Base-by-base conservation (phyloP, 345 rosid species). In the Gossypium ekmanianum region DNA sequence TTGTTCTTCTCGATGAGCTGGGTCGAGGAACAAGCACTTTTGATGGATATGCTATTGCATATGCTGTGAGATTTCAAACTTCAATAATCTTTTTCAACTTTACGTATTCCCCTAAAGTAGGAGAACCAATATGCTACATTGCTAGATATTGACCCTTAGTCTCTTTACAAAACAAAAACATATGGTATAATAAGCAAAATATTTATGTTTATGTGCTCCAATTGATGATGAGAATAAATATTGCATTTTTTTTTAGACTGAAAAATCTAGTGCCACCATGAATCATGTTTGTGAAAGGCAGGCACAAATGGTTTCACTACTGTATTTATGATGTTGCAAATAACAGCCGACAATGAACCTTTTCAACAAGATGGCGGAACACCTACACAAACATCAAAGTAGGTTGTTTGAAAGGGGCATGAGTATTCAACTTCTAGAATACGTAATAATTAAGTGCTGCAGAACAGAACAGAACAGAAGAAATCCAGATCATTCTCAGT, bases 1-100 rank as follows among this genome's bases (percentile, higher is more conserved):
- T 94, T 16, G 97, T 94, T 62, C 80, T 94, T 84, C 98, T 94
- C 51, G 98, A 92, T 74, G 98, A 94, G 75, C 84, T 94, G 55
- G 98, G 98, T 70, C 95, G 98, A 58, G 98, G 98, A 81, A 92
- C 98, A 29, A 94, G 98, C 86, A 94, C 98, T 74, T 94, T 91
- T 74, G 98, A 93, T 65, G 98, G 99, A 76, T 95, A 95, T 74
- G 94, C 99, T 83, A 93, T 93, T 57, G 98, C 97, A 61, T 95
- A 90, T 71, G 92, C 98, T 3, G 99, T 95, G 78, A 85, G 88
- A 58, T 63, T 73, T 74, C 74, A 8, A 24, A 55, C 56, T 76
- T 74, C 41, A 14, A 48, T 50, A 27, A 22, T 58, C 55, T 68
- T 57, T 18, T 56, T 8, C 41, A 48, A 17, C 26, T 55, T 29